Percentiles rank a stretch among this genome's conserved stretches.
Conservation (phyloP, 2,329 filamentous ascomycete species). For the Alternaria gansuensis region DNA sequence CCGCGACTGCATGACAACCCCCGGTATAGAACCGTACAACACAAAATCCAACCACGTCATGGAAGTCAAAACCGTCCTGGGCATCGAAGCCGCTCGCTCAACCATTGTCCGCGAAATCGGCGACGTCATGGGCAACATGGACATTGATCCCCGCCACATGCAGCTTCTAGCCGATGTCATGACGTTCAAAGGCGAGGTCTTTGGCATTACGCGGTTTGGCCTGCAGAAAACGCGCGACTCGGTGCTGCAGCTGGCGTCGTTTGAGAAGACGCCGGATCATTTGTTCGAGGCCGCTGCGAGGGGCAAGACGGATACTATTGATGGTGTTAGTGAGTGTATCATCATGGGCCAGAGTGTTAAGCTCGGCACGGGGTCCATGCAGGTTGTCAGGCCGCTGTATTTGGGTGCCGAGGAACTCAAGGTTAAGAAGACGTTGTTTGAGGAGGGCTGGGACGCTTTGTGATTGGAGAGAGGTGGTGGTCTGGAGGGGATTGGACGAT, state of each 20-base stretch:
- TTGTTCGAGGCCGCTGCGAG: conserved; percentile 92
- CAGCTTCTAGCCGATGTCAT: conserved; percentile 96
- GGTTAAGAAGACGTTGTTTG: conserved; percentile 47
- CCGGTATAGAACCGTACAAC: conserved; percentile 81
- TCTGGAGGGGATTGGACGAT: neutral
- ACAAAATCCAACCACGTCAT: conserved; percentile 87
- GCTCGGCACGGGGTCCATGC: conserved; percentile 90
- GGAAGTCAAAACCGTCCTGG: conserved; percentile 85
- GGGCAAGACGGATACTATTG: conserved; percentile 90
- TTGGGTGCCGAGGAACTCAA: conserved; percentile 35
- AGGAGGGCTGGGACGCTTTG: conserved; percentile 50
- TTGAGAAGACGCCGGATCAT: conserved; percentile 98
- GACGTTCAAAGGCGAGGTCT: conserved; percentile 97
- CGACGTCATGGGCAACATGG: conserved; percentile 91
- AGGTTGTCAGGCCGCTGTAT: conserved; percentile 78
- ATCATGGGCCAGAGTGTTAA: conserved; percentile 97
- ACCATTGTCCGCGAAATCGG: conserved; percentile 91
- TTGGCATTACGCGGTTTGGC: conserved; percentile 96
- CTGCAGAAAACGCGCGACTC: conserved; percentile 95
- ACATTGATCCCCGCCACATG: conserved; percentile 97
- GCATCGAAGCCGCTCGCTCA: conserved; percentile 90
- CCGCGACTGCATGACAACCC: conserved; percentile 87
- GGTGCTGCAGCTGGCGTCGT: conserved; percentile 91
- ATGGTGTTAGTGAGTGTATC: conserved; percentile 95
- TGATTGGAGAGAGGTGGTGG: conserved; percentile 3